phyloP scores from a whole-genome alignment of 1,284 basidiomycete species.

The Agaricales sp. region DNA sequence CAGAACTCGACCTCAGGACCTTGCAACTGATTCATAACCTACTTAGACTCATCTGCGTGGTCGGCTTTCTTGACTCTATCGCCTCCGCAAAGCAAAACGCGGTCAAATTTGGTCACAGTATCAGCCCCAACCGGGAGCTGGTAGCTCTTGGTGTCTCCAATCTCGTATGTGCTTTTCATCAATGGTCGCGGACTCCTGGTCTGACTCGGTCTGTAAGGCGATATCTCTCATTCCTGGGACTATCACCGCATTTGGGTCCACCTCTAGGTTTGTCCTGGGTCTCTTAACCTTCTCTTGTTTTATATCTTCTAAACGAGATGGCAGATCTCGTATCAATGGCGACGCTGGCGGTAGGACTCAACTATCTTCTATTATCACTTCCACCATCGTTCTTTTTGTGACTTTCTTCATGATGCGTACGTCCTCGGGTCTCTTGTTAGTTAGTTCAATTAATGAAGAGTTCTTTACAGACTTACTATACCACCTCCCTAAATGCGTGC shows the following conservation, averaged over 20 bases:
- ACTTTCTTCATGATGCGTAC: conserved; percentile 57
- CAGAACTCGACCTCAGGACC: too few relatives aligned
- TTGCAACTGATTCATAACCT: too few relatives aligned
- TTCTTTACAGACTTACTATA: conserved; percentile 42
- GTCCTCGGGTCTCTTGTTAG: too few relatives aligned
- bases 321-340: conserved; percentile 75
- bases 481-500: conserved; percentile 73
- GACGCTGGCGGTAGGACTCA: conserved; percentile 83
- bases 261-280: conserved; percentile 49
- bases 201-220: not conserved
- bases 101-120: conserved; percentile 73
- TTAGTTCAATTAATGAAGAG: conserved; percentile 37
- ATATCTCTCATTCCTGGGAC: conserved; percentile 74
- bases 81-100: conserved; percentile 85
- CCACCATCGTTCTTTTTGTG: conserved; percentile 64
- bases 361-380: conserved; percentile 78
- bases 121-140: conserved; percentile 87
- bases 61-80: conserved; percentile 76
- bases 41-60: conserved; percentile 57
- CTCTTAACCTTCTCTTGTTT: not conserved
- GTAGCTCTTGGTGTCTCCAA: conserved; percentile 57
- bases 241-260: conserved; percentile 82
- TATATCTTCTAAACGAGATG: conserved; percentile 3
- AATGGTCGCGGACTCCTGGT: not conserved
- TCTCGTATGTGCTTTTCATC: not conserved